Conservation (phyloP, 345 rosid genomes). For the Hypericum androsaemum region DNA sequence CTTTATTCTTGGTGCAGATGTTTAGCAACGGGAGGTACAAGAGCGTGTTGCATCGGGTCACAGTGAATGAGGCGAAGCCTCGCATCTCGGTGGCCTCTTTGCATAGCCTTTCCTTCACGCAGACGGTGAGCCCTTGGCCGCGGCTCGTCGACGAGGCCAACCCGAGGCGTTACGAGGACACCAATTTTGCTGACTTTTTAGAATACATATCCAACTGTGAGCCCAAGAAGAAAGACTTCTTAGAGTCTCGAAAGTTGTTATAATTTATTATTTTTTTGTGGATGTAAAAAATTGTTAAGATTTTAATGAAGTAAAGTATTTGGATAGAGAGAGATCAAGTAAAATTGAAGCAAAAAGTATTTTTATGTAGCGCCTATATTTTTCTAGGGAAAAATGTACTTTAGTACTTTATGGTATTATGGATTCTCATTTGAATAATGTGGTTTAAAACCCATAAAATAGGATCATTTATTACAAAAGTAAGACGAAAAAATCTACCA, state of each 20-base stretch:
- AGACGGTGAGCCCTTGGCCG: conserved; percentile 36
- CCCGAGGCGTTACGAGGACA: conserved; percentile 48
- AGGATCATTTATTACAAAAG: too few species aligned
- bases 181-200: conserved; percentile 66
- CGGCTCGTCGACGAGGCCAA: conserved; percentile 37
- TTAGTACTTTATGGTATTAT: too few species aligned
- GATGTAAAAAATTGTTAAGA: too few species aligned
- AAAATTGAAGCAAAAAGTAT: too few species aligned
- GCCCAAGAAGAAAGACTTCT: conserved; percentile 63
- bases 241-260: conserved; percentile 52
- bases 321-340: too few species aligned
- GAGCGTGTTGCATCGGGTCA: conserved; percentile 73
- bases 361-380: too few species aligned
- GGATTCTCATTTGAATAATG: too few species aligned
- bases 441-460: too few species aligned
- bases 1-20: conserved; percentile 31
- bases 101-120: conserved; percentile 44
- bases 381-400: too few species aligned
- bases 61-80: conserved; percentile 41
- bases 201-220: conserved; percentile 51
- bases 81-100: conserved; percentile 74
- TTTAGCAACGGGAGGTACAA: conserved; percentile 87
- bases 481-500: too few species aligned
- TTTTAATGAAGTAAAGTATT: too few species aligned
- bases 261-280: too few species aligned